These are phyloP conservation scores for Emmonsiellopsis sp. DNA, from an alignment of 2,329 filamentous ascomycete genomes.

Conservation along the genomic window DNA sequence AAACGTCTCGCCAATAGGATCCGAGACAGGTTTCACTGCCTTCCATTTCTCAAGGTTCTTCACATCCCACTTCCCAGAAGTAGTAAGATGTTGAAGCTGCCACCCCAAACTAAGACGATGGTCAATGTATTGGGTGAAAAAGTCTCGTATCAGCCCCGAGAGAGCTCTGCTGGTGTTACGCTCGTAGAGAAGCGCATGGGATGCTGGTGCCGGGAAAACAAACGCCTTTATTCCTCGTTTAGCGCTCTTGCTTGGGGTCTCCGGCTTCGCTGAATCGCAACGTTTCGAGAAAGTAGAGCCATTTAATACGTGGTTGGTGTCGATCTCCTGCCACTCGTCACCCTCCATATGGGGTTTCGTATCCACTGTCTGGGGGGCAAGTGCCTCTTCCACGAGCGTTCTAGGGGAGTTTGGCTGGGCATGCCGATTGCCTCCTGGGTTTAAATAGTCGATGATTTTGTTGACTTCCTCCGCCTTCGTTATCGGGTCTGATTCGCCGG, in stretches of 20 bases:
- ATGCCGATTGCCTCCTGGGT: constrained; percentile 9
- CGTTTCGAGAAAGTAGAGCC: constrained; percentile 2
- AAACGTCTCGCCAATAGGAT: constrained; percentile 68
- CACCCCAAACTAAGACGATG: constrained; percentile 71
- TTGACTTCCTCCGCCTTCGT: constrained; percentile 63
- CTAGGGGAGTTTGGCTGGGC: background rate
- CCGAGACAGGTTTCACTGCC: constrained; percentile 65
- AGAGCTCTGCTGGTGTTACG: constrained; percentile 65
- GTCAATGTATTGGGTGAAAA: constrained; percentile 66
- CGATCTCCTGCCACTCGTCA: background rate
- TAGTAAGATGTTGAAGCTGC: constrained; percentile 82
- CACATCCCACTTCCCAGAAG: constrained; percentile 93
- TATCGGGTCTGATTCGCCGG: constrained; percentile 65
- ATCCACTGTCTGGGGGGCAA: background rate
- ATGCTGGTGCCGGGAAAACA: constrained; percentile 65
- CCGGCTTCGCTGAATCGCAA: constrained; percentile 15
- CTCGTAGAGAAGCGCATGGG: constrained; percentile 76
- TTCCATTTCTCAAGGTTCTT: constrained; percentile 94
- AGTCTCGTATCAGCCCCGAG: constrained; percentile 72
- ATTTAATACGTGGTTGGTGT: constrained; percentile 4
- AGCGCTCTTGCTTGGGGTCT: constrained; percentile 41
- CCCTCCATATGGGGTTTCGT: background rate
- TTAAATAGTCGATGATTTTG: constrained; percentile 48
- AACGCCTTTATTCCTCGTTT: constrained; percentile 43
- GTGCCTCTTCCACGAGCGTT: background rate